A percentile compares a stretch with the other conserved stretches of the same genome.
phyloP scores from a whole-genome alignment of 441 rosid genomes.

The Corymbia citriodora region DNA sequence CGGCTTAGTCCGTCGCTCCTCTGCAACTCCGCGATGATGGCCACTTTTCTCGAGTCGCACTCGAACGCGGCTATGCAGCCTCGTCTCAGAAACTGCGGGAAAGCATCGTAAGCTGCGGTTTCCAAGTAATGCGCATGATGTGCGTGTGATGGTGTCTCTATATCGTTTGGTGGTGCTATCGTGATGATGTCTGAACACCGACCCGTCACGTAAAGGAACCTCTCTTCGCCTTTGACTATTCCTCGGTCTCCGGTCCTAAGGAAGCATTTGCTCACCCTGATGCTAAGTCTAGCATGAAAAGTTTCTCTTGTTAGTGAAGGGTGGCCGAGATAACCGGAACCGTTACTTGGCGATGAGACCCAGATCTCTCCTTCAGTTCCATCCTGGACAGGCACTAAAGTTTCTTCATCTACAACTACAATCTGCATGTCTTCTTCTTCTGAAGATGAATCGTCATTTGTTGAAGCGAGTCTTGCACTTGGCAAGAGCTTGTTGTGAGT shows the following conservation, averaged over 20 bases:
- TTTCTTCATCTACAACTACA: conserved; percentile 46
- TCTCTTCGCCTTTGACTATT: conserved; percentile 33
- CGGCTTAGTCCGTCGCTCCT: conserved; percentile 12
- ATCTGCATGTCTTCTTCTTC: conserved; percentile 41
- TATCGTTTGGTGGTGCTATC: neutral
- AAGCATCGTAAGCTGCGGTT: conserved; percentile 28
- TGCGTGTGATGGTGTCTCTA: conserved; percentile 4
- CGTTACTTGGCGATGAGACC: conserved; percentile 67
- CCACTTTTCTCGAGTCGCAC: conserved; percentile 12
- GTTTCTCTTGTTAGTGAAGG: conserved; percentile 35
- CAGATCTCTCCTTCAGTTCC: conserved; percentile 63
- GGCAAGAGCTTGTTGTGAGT: conserved; percentile 44
- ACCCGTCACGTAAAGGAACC: conserved; percentile 49
- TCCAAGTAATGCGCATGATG: conserved; percentile 53
- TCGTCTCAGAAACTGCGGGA: conserved; percentile 34
- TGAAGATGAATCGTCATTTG: conserved; percentile 1
- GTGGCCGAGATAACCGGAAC: conserved; percentile 45
- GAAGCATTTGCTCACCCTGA: conserved; percentile 17
- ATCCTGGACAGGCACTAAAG: conserved; percentile 32
- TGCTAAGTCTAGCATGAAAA: conserved; percentile 32
- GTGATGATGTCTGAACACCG: conserved; percentile 43
- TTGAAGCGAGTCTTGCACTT: conserved; percentile 28
- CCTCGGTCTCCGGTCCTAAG: conserved; percentile 56
- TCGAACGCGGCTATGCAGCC: conserved; percentile 49
- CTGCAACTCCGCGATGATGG: conserved; percentile 46